Evolutionary conservation across 495 filamentous ascomycete species (phyloP).

Genomic region (Beverwykella pulmonaria): DNA sequence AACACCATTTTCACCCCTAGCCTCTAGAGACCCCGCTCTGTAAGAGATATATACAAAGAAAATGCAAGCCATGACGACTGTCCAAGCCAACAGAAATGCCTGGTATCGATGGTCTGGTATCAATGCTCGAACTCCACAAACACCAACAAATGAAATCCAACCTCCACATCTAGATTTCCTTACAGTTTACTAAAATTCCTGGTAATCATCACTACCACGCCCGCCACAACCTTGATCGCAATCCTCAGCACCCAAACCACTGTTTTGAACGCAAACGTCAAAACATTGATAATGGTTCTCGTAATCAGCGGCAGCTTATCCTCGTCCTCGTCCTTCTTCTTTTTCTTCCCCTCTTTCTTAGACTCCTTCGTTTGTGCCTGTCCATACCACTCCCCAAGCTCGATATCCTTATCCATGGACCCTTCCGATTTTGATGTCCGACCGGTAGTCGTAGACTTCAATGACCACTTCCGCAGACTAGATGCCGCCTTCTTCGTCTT

Average conservation of each 20-base stretch:
- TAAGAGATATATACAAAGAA: background rate
- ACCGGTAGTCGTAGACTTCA: slow-evolving; percentile 12
- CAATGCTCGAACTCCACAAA: background rate
- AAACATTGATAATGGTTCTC: slow-evolving; percentile 34
- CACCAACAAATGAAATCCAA: background rate
- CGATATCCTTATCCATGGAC: slow-evolving; percentile 38
- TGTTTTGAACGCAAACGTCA: slow-evolving; percentile 36
- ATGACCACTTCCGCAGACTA: slow-evolving; percentile 29
- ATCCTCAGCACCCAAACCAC: slow-evolving; percentile 38
- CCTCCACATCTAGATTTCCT: slow-evolving; percentile 24
- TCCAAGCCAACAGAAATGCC: too few relatives aligned
- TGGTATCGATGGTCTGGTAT: too few relatives aligned
- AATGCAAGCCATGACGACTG: background rate
- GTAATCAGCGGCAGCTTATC: slow-evolving; percentile 35
- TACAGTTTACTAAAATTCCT: slow-evolving; percentile 39
- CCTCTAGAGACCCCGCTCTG: too few relatives aligned
- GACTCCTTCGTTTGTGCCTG: slow-evolving; percentile 15
- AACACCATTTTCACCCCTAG: background rate
- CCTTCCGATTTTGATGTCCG: background rate
- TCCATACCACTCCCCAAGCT: slow-evolving; percentile 39
- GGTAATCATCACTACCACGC: slow-evolving; percentile 39
- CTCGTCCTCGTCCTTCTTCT: slow-evolving; percentile 26
- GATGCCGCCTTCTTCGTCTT: slow-evolving; percentile 23
- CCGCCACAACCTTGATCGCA: slow-evolving; percentile 39
- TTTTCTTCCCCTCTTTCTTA: slow-evolving; percentile 19